These are phyloP conservation scores for Camellia sinensis DNA, from an alignment of 148 eudicot genomes.

Conservation along the genomic window DNA sequence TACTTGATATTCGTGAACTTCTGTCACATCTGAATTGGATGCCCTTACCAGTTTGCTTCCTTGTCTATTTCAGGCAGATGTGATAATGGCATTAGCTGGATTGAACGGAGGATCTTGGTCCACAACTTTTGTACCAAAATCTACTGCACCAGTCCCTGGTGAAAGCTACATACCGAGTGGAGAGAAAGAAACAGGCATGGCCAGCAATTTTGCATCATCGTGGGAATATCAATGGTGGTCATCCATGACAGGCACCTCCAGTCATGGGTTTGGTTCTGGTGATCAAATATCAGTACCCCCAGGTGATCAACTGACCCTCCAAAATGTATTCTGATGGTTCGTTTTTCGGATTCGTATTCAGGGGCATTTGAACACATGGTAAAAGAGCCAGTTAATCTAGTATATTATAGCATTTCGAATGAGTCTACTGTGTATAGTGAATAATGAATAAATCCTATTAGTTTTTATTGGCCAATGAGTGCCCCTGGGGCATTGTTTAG, in stretches of 20 bases:
- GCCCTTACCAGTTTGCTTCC: constrained; percentile 8
- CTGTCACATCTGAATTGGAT: background rate
- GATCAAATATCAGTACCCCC: constrained; percentile 20
- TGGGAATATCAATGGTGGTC: constrained; percentile 31
- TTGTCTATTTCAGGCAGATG: constrained; percentile 55
- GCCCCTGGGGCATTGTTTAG: too few species aligned
- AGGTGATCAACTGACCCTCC: constrained; percentile 19
- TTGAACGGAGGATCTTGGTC: constrained; percentile 92
- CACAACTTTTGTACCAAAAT: constrained; percentile 42
- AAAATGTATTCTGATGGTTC: background rate
- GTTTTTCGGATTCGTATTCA: background rate
- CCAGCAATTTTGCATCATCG: constrained; percentile 20
- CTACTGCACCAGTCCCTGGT: constrained; percentile 24
- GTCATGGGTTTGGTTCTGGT: constrained; percentile 32
- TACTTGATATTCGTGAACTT: background rate
- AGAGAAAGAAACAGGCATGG: constrained; percentile 33
- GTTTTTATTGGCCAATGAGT: too few species aligned
- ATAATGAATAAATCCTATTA: background rate
- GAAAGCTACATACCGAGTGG: constrained; percentile 26
- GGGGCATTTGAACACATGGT: background rate
- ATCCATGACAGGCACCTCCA: constrained; percentile 21
- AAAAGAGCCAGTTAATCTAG: background rate
- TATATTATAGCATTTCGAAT: background rate
- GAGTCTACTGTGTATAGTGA: background rate
- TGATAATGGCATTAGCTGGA: constrained; percentile 74